Evolutionary conservation across 768 basidiomycete genomes (phyloP).

Genomic region (Auricularia cornea): DNA sequence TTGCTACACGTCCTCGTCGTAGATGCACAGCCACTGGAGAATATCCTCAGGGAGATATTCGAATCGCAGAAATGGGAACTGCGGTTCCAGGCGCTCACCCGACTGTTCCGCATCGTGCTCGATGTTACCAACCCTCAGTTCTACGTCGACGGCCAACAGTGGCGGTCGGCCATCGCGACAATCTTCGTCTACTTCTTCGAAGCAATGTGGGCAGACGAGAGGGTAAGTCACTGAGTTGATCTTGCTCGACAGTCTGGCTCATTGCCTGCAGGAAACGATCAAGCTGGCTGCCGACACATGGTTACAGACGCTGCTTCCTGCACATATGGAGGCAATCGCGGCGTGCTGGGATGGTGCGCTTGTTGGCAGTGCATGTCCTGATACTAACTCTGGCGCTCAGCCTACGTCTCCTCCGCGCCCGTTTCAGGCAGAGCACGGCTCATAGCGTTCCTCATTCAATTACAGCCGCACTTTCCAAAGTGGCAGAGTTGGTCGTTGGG

Average conservation of each 20-base stretch:
- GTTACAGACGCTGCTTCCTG: conserved; percentile 51
- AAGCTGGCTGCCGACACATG: conserved; percentile 50
- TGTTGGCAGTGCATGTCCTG: not conserved
- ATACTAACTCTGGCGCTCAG: not conserved
- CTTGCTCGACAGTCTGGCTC: not conserved
- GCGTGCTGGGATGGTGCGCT: conserved; percentile 48
- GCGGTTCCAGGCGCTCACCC: conserved; percentile 45
- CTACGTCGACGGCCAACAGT: conserved; percentile 54
- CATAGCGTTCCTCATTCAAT: conserved; percentile 54
- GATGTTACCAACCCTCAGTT: conserved; percentile 60
- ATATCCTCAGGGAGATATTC: conserved; percentile 36
- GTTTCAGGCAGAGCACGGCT: conserved; percentile 50
- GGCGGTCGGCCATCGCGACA: conserved; percentile 52
- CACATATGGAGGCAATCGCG: conserved; percentile 58
- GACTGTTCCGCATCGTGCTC: conserved; percentile 55
- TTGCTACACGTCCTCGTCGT: conserved; percentile 54
- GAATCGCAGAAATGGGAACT: conserved; percentile 37
- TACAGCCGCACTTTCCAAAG: conserved; percentile 56
- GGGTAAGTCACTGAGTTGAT: conserved; percentile 29
- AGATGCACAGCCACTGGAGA: conserved; percentile 53
- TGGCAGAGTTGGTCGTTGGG: conserved; percentile 50
- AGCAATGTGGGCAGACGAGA: conserved; percentile 54
- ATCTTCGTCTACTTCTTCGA: conserved; percentile 56
- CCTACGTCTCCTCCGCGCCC: conserved; percentile 47
- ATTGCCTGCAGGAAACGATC: conserved; percentile 51